Evolutionary conservation across 2,329 filamentous ascomycete species (phyloP).

Genomic region (Aspergillus tanneri): DNA sequence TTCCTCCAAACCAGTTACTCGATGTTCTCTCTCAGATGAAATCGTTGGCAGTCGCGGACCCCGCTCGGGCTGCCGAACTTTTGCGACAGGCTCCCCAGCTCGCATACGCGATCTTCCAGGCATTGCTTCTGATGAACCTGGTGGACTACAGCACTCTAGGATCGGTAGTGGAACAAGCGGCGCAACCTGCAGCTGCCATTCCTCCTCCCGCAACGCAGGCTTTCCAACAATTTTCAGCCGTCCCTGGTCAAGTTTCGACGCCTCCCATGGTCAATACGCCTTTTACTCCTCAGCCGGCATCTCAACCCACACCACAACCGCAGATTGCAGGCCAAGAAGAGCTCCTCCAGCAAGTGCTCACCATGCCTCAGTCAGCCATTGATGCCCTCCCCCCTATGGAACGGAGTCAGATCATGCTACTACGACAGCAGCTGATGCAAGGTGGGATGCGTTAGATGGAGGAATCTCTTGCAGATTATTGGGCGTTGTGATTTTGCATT

Average conservation of each 20-base stretch:
- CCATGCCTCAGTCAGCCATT: conserved; percentile 75
- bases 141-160: conserved; percentile 81
- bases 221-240: conserved; percentile 38
- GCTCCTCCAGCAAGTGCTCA: conserved; percentile 77
- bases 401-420: conserved; percentile 72
- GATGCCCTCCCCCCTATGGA: conserved; percentile 74
- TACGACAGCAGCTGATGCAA: conserved; percentile 64
- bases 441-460: conserved; percentile 34
- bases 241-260: conserved; percentile 51
- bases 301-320: conserved; percentile 42
- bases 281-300: conserved; percentile 47
- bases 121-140: conserved; percentile 85
- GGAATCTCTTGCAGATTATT: not conserved
- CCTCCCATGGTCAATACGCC: conserved; percentile 49
- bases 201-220: conserved; percentile 37
- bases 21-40: conserved; percentile 96
- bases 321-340: conserved; percentile 63
- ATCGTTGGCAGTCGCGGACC: conserved; percentile 76
- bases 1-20: conserved; percentile 84
- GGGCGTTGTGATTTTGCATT: not conserved
- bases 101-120: conserved; percentile 91
- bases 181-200: conserved; percentile 41
- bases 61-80: conserved; percentile 78
- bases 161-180: conserved; percentile 69
- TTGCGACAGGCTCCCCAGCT: conserved; percentile 88